Conservation (phyloP, 2,329 filamentous ascomycete genomes). For the Dactylellina haptotyla region DNA sequence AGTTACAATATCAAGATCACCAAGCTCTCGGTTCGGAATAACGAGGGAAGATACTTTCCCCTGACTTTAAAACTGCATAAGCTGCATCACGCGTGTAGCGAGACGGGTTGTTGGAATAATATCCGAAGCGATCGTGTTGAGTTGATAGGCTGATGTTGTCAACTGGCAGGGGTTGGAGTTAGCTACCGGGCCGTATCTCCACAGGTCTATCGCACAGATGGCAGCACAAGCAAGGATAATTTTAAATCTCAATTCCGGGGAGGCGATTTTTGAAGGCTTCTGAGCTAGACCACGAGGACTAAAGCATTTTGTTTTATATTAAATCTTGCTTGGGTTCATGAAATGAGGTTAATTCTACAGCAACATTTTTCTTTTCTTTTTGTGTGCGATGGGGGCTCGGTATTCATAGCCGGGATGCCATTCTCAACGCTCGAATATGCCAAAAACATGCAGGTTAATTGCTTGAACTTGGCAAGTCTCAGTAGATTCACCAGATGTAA, state of each 20-base stretch:
- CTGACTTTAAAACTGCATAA: slow-evolving; percentile 1
- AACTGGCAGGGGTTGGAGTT: slow-evolving; percentile 16
- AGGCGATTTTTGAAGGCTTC: background rate
- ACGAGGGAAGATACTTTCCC: background rate
- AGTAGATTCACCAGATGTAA: no score
- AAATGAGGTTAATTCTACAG: no score
- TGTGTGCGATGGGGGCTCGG: no score
- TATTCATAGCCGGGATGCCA: no score
- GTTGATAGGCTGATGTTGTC: slow-evolving; percentile 17
- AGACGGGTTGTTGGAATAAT: slow-evolving; percentile 51
- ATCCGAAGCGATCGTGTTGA: slow-evolving; percentile 37
- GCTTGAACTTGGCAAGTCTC: no score
- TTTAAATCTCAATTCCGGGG: background rate
- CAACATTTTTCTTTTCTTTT: no score
- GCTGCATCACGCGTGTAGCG: slow-evolving; percentile 14
- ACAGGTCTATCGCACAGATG: slow-evolving; percentile 1
- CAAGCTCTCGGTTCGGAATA: slow-evolving; percentile 34
- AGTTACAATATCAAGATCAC: slow-evolving; percentile 17
- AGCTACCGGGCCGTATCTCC: slow-evolving; percentile 49
- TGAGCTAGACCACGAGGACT: background rate
- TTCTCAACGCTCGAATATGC: no score
- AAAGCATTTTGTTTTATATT: background rate
- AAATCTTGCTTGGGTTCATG: background rate
- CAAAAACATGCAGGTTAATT: no score
- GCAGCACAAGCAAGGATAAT: background rate